A percentile compares a stretch with the other conserved stretches of the same genome.
These are phyloP conservation scores for Entomortierella beljakovae DNA, from an alignment of 192 early-diverging fungal genomes.

Conservation along the genomic window DNA sequence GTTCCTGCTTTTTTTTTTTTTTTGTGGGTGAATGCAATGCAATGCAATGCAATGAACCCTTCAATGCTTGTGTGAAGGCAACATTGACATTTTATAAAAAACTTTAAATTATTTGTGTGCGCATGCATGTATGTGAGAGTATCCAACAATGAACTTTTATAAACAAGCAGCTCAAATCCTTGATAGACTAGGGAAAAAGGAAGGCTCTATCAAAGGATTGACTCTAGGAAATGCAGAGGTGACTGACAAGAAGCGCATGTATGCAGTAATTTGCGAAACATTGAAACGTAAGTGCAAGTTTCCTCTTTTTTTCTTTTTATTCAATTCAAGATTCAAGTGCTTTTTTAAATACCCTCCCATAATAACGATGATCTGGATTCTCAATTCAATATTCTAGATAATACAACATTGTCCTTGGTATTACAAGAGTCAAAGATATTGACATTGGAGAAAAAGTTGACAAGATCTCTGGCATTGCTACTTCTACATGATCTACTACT, in stretches of 20 bases:
- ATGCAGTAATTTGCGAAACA: slow-evolving; percentile 93
- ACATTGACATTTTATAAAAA: no score
- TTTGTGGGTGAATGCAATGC: not conserved
- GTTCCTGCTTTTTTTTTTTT: slow-evolving; percentile 6
- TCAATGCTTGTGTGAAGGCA: no score
- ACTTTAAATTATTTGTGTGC: no score
- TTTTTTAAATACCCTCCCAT: not conserved
- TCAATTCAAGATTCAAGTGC: no score
- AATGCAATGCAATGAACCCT: no score
- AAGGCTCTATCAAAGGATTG: slow-evolving; percentile 85
- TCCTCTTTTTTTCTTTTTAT: not conserved
- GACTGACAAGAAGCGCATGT: slow-evolving; percentile 86
- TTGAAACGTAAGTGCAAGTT: slow-evolving; percentile 73
- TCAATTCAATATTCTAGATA: slow-evolving; percentile 36
- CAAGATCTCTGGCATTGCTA: slow-evolving; percentile 62
- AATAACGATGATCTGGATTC: not conserved
- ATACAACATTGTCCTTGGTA: slow-evolving; percentile 60
- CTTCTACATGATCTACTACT: slow-evolving; percentile 93
- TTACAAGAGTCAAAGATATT: slow-evolving; percentile 63
- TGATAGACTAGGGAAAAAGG: slow-evolving; percentile 71
- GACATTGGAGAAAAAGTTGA: slow-evolving; percentile 63
- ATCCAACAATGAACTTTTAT: slow-evolving; percentile 72
- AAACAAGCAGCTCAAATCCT: slow-evolving; percentile 82
- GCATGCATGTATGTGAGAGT: no score
- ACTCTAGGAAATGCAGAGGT: slow-evolving; percentile 72